Evolutionary conservation across 257 asterid species (phyloP).

Genomic region (Primulina tabacum): DNA sequence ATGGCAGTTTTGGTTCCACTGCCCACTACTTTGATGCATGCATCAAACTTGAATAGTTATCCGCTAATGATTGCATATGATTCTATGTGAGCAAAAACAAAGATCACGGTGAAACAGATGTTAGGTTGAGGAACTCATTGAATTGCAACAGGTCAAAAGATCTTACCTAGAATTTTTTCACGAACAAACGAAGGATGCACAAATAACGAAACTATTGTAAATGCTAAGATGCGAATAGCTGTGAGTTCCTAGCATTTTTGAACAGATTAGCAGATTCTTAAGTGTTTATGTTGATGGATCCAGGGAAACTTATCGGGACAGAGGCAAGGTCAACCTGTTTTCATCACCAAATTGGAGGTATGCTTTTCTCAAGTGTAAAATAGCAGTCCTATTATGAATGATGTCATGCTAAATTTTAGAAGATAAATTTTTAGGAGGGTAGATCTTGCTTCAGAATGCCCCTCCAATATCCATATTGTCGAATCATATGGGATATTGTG

Average conservation of each 20-base stretch:
- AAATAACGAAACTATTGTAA: not conserved
- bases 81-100: not conserved
- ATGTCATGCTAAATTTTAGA: constrained; percentile 9
- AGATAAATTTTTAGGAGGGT: not conserved
- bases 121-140: not conserved
- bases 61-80: constrained; percentile 6
- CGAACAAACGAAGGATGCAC: not conserved
- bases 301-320: constrained; percentile 86
- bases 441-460: not conserved
- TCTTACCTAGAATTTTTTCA: not conserved
- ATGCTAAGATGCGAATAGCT: not conserved
- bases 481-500: not conserved
- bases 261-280: not conserved
- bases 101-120: not conserved
- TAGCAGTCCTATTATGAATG: constrained; percentile 7
- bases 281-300: constrained; percentile 24
- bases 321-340: constrained; percentile 77
- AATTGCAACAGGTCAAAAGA: not conserved
- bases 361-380: constrained; percentile 16
- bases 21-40: not conserved
- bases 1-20: not conserved
- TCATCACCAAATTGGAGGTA: constrained; percentile 84
- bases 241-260: not conserved
- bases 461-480: not conserved
- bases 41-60: not conserved